phyloP scores from a whole-genome alignment of 129 eudicot species.

The Flaveria robusta region DNA sequence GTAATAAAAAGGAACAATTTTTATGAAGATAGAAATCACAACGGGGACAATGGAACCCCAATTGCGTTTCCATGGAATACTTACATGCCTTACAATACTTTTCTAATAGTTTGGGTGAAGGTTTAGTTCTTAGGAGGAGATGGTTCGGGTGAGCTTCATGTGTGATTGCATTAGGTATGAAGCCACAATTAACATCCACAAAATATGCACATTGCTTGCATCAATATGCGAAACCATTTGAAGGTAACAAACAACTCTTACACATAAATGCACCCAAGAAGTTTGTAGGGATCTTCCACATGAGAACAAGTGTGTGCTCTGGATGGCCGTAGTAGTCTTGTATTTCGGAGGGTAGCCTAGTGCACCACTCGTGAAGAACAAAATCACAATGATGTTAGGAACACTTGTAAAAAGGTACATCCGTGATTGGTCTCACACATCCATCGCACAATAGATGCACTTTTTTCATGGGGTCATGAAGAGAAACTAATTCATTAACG shows the following conservation, averaged over 20 bases:
- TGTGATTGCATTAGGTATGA: slow-evolving; percentile 16
- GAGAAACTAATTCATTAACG: not conserved
- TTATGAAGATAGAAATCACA: slow-evolving; percentile 1
- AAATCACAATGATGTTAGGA: not conserved
- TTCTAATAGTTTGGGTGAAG: no score
- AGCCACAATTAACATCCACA: slow-evolving; percentile 22
- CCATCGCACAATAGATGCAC: slow-evolving; percentile 21
- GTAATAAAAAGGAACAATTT: slow-evolving; percentile 6
- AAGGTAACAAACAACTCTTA: not conserved
- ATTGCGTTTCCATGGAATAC: not conserved
- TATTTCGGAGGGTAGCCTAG: slow-evolving; percentile 1
- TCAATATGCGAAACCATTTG: slow-evolving; percentile 19
- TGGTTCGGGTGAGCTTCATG: slow-evolving; percentile 24
- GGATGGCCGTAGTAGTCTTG: slow-evolving; percentile 4
- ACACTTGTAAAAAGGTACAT: slow-evolving; percentile 20
- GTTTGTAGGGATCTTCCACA: not conserved
- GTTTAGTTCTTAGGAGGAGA: not conserved
- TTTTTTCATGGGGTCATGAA: slow-evolving; percentile 19
- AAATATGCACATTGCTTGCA: not conserved
- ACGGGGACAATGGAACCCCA: not conserved
- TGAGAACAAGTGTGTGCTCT: not conserved
- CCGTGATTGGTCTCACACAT: slow-evolving; percentile 2
- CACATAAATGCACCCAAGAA: not conserved
- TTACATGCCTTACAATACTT: not conserved
- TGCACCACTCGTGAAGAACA: slow-evolving; percentile 29